Percentiles rank a stretch among this genome's conserved stretches.
Conservation (phyloP, 2,329 filamentous ascomycete species). For the Ceratocystis papillata region DNA sequence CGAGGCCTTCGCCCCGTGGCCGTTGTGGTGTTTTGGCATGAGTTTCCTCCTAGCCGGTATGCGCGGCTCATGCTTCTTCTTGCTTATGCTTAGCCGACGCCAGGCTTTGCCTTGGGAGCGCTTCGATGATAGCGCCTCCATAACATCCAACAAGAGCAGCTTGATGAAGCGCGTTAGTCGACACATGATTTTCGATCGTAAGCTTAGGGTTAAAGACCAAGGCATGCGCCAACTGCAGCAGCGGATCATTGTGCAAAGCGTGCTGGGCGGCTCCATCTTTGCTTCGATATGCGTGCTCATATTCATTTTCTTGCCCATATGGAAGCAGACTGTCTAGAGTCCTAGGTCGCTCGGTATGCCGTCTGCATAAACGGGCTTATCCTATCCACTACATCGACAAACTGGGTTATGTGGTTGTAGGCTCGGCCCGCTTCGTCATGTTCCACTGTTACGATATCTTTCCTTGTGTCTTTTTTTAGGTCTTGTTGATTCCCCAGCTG, state of each 20-base stretch:
- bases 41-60: slow-evolving; percentile 37
- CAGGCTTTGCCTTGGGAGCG: slow-evolving; percentile 41
- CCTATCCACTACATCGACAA: too few relatives aligned
- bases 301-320: slow-evolving; percentile 38
- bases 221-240: slow-evolving; percentile 36
- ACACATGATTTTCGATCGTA: slow-evolving; percentile 40
- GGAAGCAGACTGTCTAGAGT: slow-evolving; percentile 31
- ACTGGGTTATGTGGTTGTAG: background rate
- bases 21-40: slow-evolving; percentile 38
- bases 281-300: slow-evolving; percentile 32
- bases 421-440: background rate
- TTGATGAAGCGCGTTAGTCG: slow-evolving; percentile 31
- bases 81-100: slow-evolving; percentile 38
- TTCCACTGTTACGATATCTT: background rate
- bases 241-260: slow-evolving; percentile 37
- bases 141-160: slow-evolving; percentile 27
- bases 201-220: slow-evolving; percentile 37
- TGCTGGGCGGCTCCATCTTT: slow-evolving; percentile 34
- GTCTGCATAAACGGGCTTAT: background rate
- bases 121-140: slow-evolving; percentile 34
- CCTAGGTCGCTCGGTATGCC: background rate
- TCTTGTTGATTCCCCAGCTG: background rate
- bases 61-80: slow-evolving; percentile 39
- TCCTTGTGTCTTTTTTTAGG: slow-evolving; percentile 4
- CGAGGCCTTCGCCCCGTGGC: slow-evolving; percentile 37